These are phyloP conservation scores for Sphaerostilbella broomeana DNA, from an alignment of 2,329 filamentous ascomycete genomes.

Conservation along the genomic window DNA sequence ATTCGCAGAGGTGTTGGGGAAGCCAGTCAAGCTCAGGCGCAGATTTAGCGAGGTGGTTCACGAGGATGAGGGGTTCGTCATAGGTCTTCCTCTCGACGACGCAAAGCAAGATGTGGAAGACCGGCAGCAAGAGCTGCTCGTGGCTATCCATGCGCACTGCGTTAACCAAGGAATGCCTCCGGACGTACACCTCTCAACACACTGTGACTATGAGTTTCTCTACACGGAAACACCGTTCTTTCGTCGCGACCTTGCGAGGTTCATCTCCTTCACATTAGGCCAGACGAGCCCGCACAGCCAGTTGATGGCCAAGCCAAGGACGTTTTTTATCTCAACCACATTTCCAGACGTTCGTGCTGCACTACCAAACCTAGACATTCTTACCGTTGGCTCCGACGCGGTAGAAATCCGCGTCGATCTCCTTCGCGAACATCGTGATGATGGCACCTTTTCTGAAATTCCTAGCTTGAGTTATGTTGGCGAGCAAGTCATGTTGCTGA, in stretches of 20 bases:
- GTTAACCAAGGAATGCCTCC: slow-evolving; percentile 64
- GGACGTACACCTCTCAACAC: slow-evolving; percentile 56
- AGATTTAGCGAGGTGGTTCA: slow-evolving; percentile 47
- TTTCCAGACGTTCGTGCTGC: slow-evolving; percentile 81
- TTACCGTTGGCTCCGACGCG: slow-evolving; percentile 80
- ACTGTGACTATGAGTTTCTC: slow-evolving; percentile 80
- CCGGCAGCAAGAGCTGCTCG: slow-evolving; percentile 53
- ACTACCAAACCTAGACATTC: slow-evolving; percentile 76
- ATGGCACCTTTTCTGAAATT: slow-evolving; percentile 56
- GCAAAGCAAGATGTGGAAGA: slow-evolving; percentile 51
- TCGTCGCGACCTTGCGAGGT: slow-evolving; percentile 69
- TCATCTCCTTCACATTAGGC: slow-evolving; percentile 71
- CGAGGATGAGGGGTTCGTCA: slow-evolving; percentile 56
- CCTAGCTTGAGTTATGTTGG: slow-evolving; percentile 80
- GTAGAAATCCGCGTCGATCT: slow-evolving; percentile 81
- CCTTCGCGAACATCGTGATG: slow-evolving; percentile 60
- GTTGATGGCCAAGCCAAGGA: slow-evolving; percentile 69
- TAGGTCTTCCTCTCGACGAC: slow-evolving; percentile 55
- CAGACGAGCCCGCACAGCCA: slow-evolving; percentile 74
- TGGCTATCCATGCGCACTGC: slow-evolving; percentile 71
- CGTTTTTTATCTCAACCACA: slow-evolving; percentile 81
- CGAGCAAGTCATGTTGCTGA: slow-evolving; percentile 76
- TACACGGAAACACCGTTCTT: slow-evolving; percentile 69
- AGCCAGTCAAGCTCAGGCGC: slow-evolving; percentile 56
- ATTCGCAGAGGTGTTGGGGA: slow-evolving; percentile 73